Conservation (phyloP, 2,329 filamentous ascomycete species). For the Ascomycota sp. region DNA sequence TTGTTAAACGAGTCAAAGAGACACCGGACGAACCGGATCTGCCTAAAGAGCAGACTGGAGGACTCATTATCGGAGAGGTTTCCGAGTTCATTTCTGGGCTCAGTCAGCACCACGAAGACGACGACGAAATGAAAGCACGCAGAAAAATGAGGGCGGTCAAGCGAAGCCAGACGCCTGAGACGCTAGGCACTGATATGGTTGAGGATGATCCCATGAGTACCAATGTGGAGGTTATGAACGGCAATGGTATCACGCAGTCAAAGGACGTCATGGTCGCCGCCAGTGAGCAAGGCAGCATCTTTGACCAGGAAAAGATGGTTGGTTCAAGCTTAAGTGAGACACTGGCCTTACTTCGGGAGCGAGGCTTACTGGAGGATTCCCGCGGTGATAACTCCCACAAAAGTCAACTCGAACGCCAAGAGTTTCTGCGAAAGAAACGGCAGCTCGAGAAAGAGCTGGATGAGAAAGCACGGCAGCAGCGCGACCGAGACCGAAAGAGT, state of each 20-base stretch:
- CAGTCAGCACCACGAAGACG: constrained; percentile 38
- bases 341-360: constrained; percentile 63
- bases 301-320: constrained; percentile 71
- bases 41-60: constrained; percentile 21
- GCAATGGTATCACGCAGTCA: constrained; percentile 3
- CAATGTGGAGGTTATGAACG: constrained; percentile 13
- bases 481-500: constrained; percentile 70
- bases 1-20: constrained; percentile 59
- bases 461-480: constrained; percentile 54
- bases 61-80: constrained; percentile 86
- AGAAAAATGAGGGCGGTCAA: constrained; percentile 11
- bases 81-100: constrained; percentile 84
- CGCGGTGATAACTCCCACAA: constrained; percentile 43
- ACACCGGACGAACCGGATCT: constrained; percentile 34
- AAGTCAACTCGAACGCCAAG: constrained; percentile 48
- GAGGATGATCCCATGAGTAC: constrained; percentile 10
- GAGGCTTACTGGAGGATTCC: constrained; percentile 53
- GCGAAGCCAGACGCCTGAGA: not conserved
- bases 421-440: constrained; percentile 60
- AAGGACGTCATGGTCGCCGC: constrained; percentile 4
- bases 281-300: constrained; percentile 37
- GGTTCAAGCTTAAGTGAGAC: constrained; percentile 64
- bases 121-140: constrained; percentile 32
- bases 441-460: constrained; percentile 60
- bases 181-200: not conserved